Base-by-base conservation (phyloP, 768 basidiomycete species). In the Naganishia vaughanmartiniae region DNA sequence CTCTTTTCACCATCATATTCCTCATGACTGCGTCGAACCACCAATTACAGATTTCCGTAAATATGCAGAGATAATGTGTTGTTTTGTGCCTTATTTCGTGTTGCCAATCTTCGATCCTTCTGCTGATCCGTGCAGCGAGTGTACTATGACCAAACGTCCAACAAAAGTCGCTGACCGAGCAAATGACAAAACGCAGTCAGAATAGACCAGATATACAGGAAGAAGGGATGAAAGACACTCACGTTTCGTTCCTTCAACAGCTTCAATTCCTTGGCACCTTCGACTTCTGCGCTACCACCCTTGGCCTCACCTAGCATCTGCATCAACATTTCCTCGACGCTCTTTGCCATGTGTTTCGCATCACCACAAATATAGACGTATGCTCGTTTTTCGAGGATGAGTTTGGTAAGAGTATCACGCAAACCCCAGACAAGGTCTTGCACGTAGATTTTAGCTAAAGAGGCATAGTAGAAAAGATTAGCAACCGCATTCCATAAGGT, bases 301-400 rank as follows among this genome's bases (percentile, higher is more conserved):
- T 96, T 97, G 6, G 92, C 93, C 81, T 94, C 90, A 14, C 90
- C 96, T 24, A 99, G 85, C 73, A 84, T 81, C 54, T 74, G 69
- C 69, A 89, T 89, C 51, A 99, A 84, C 54, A 88, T 86, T 74
- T 95, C 92, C 82, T 99, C 96, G 26, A 99, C 96, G 53, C 89
- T 87, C 81, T 92, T 93, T 81, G 89, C 89, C 96, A 99, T 99
- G 81, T 86, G 87, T 86, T 92, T 95, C 67, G 93, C 94, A 76
- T 97, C 94, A 77, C 94, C 94, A 76, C 94, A 97, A 73, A 97
- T 91, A 82, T 97, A 97, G 2, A 96, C 86, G 81, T 94, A 95
- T n/a, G 92, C 96, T 83, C 97, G 93, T 81, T 92, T 90, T 74
- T 91, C 90, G 73, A 96, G 84, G 75, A 99, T 92, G 21, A 90